phyloP scores from a whole-genome alignment of 2,329 filamentous ascomycete genomes.

The Dactylellina sp. region DNA sequence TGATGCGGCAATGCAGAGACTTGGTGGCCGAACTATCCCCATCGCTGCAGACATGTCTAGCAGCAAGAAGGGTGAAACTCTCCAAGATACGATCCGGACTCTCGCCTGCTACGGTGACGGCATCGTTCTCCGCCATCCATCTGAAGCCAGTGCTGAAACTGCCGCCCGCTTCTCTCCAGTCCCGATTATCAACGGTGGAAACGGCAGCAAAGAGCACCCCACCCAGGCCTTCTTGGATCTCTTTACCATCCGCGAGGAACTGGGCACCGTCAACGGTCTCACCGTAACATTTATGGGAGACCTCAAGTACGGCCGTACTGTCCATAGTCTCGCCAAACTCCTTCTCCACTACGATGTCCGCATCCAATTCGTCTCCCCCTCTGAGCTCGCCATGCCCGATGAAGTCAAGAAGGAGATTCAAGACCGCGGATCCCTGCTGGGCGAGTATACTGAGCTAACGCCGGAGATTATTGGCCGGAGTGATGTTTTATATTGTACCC shows the following conservation, averaged over 20 bases:
- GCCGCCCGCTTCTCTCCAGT: slow-evolving; percentile 89
- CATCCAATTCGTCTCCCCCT: slow-evolving; percentile 89
- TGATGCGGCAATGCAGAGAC: slow-evolving; percentile 97
- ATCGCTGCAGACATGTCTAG: slow-evolving; percentile 87
- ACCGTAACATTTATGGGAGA: slow-evolving; percentile 97
- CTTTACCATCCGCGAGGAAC: slow-evolving; percentile 97
- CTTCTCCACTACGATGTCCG: slow-evolving; percentile 95
- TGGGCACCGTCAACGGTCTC: slow-evolving; percentile 92
- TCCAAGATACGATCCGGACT: slow-evolving; percentile 93
- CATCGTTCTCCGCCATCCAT: slow-evolving; percentile 93
- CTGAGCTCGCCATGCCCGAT: slow-evolving; percentile 79
- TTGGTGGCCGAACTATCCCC: slow-evolving; percentile 86
- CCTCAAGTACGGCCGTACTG: slow-evolving; percentile 89
- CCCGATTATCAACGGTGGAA: slow-evolving; percentile 93
- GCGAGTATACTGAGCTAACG: slow-evolving; percentile 81
- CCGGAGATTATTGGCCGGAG: slow-evolving; percentile 85
- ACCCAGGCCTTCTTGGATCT: slow-evolving; percentile 98
- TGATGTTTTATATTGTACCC: slow-evolving; percentile 96
- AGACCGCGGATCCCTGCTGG: slow-evolving; percentile 78
- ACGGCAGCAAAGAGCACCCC: slow-evolving; percentile 94
- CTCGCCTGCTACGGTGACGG: slow-evolving; percentile 94
- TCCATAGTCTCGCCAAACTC: slow-evolving; percentile 93
- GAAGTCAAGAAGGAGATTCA: slow-evolving; percentile 79
- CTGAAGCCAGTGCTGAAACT: slow-evolving; percentile 80
- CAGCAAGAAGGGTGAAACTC: slow-evolving; percentile 90